Conservation (phyloP, 2,329 filamentous ascomycete genomes). For the Botrytis porri region DNA sequence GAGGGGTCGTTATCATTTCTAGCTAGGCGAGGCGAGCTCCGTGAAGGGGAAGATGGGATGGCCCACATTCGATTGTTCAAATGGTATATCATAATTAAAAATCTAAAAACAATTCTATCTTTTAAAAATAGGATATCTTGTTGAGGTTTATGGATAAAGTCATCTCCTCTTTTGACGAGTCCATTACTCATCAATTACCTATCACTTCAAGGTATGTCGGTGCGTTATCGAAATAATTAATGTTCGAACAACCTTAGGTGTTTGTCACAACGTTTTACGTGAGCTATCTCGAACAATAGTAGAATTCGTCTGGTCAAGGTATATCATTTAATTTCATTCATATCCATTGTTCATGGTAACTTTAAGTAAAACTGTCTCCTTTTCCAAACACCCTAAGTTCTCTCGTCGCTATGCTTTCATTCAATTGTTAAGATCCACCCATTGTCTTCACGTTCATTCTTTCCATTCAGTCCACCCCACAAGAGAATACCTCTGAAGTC, state of each 20-base stretch:
- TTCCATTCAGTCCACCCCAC: conserved; percentile 56
- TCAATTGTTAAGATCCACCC: conserved; percentile 62
- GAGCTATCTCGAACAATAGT: background rate
- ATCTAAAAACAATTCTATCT: background rate
- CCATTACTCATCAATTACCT: background rate
- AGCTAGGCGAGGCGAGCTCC: conserved; percentile 5
- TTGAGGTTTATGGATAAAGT: background rate
- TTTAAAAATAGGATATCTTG: no score
- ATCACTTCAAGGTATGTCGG: background rate
- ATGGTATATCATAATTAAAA: background rate
- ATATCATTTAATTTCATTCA: background rate
- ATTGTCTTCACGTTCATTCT: conserved; percentile 53
- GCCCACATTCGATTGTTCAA: background rate
- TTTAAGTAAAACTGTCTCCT: background rate
- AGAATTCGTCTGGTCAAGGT: background rate
- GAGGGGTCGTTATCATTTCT: background rate
- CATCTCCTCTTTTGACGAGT: background rate
- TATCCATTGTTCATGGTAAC: background rate
- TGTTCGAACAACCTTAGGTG: background rate
- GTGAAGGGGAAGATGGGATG: background rate
- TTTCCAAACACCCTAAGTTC: background rate
- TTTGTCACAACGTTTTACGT: background rate
- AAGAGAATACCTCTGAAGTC: conserved; percentile 59
- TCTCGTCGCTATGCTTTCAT: conserved; percentile 16
- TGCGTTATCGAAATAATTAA: background rate